Evolutionary conservation across 2,329 filamentous ascomycete species (phyloP), one percentile per base, ranked within the genome.

Genomic region (Ophiosphaerella korrae): DNA sequence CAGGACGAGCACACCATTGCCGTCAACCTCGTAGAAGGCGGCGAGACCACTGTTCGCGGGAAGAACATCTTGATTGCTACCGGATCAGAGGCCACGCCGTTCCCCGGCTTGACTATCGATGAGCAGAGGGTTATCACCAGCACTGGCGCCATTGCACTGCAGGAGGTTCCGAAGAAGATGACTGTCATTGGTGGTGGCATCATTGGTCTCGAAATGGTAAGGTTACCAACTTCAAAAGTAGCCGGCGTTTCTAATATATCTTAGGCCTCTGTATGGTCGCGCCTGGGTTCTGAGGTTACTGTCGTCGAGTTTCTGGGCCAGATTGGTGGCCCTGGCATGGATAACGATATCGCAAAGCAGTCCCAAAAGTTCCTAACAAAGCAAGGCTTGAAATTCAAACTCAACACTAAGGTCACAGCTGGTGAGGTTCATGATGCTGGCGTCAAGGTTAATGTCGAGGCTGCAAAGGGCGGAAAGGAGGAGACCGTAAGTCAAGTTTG

Each of bases 21-120:
- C 78, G 90, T 99, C 67, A 88, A 89, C 71, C 85, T 97, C 56
- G 85, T 88, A 66, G 93, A 97, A 16, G 94, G 94, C 67, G 92
- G 93, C 72, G 92, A 97, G 83, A 88, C 89, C 58, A 89, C 84
- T 61, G 79, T 97, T 54, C 83, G 85, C 64, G 94, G 86, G 72
- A 97, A 97, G 87, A 99, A 99, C 81, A 96, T 99, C 74, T 82
- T 99, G 68, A 96, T 99, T 75, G 93, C 94, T 56, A 99, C 94
- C 60, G 94, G 94, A 62, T 93, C 88, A 67, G 94, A 99, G 79
- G 86, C 92, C 42, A 97, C 94, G 42, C 94, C 93, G 24, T 99
- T 99, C 83, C 94, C 94, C 37, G 94, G 94, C 47, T 83, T 99
- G 60, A 89, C 91, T 71, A 90, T 99, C 70, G 94, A 99, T 71